phyloP scores from a whole-genome alignment of 208 protist species.

The Crithidia acanthocephali region DNA sequence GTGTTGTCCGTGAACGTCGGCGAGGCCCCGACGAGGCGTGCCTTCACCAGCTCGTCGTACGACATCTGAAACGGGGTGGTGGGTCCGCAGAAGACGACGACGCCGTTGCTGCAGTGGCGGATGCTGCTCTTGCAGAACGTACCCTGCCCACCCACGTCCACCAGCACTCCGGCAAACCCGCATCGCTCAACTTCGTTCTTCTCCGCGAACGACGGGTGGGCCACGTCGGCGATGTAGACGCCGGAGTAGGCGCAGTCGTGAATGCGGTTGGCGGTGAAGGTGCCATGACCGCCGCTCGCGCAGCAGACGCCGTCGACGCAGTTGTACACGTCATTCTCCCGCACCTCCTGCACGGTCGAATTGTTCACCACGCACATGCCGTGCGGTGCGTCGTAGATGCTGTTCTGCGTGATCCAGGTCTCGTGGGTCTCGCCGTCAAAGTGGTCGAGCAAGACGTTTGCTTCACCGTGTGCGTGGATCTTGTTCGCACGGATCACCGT shows the following conservation, averaged over 20 bases:
- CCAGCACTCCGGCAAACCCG: slow-evolving; percentile 60
- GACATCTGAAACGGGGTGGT: slow-evolving; percentile 46
- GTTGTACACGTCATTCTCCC: slow-evolving; percentile 67
- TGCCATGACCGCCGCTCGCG: slow-evolving; percentile 51
- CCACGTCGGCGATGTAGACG: slow-evolving; percentile 66
- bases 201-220: slow-evolving; percentile 50
- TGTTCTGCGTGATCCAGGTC: slow-evolving; percentile 54
- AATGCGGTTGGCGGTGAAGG: slow-evolving; percentile 69
- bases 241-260: slow-evolving; percentile 62
- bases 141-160: slow-evolving; percentile 63
- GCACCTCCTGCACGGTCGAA: slow-evolving; percentile 41
- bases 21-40: slow-evolving; percentile 43
- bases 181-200: slow-evolving; percentile 73
- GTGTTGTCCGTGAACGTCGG: slow-evolving; percentile 63
- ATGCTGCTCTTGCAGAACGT: slow-evolving; percentile 36
- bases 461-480: slow-evolving; percentile 58
- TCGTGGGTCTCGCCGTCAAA: slow-evolving; percentile 33
- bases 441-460: slow-evolving; percentile 65
- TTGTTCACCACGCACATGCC: slow-evolving; percentile 70
- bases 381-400: slow-evolving; percentile 62
- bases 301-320: slow-evolving; percentile 75
- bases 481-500: slow-evolving; percentile 47
- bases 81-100: slow-evolving; percentile 65
- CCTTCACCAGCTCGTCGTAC: slow-evolving; percentile 48
- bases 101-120: slow-evolving; percentile 51